Evolutionary conservation across 176 grass and related monocot species (phyloP).

Genomic region (Oropetium thomaeum): DNA sequence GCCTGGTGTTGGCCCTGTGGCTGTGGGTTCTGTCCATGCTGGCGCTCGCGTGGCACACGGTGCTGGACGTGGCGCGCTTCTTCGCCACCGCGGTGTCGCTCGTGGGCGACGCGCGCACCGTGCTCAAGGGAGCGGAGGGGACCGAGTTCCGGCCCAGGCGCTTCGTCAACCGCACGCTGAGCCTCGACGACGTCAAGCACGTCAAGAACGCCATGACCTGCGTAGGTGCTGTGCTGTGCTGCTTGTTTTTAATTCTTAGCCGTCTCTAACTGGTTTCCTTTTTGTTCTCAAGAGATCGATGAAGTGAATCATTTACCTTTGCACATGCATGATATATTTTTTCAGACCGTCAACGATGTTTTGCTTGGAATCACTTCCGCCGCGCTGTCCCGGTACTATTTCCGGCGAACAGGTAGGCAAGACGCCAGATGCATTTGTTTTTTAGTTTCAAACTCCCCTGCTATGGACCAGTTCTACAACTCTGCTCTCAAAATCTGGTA

Average conservation of each 20-base stretch:
- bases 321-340: neutral
- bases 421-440: no score
- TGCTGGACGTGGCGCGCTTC: slow-evolving; percentile 49
- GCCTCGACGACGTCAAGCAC: slow-evolving; percentile 70
- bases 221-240: slow-evolving; percentile 43
- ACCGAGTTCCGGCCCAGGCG: slow-evolving; percentile 53
- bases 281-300: neutral
- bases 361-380: slow-evolving; percentile 67
- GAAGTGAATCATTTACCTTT: neutral
- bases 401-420: slow-evolving; percentile 53
- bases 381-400: slow-evolving; percentile 61
- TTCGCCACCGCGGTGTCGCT: slow-evolving; percentile 31
- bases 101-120: slow-evolving; percentile 44
- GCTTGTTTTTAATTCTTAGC: neutral
- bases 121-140: slow-evolving; percentile 59
- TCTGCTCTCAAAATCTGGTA: neutral
- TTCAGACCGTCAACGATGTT: slow-evolving; percentile 89
- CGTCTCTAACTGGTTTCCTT: no score
- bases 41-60: slow-evolving; percentile 58
- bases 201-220: slow-evolving; percentile 71
- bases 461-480: neutral
- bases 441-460: neutral
- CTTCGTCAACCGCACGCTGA: slow-evolving; percentile 69
- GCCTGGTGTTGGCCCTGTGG: no score
- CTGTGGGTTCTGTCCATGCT: slow-evolving; percentile 29